Evolutionary conservation across 805 yeast genomes (phyloP), one percentile per base, ranked within the genome.

Genomic region (Scheffersomyces coipomensis): DNA sequence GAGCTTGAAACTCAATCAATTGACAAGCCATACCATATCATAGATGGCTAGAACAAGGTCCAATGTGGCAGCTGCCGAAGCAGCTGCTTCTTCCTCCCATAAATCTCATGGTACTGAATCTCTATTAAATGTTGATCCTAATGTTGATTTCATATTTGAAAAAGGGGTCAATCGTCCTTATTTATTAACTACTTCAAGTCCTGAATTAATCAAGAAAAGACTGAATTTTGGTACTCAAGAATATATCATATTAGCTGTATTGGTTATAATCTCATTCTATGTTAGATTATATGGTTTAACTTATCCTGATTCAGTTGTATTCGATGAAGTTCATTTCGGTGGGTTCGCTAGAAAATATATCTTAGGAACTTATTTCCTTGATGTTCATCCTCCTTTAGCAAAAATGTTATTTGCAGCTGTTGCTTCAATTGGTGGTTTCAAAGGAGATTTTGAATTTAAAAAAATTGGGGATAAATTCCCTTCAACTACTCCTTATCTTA

Each of bases 251-350:
- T 32, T 65, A 25, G 56, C 71, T n/a, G 58, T 51, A 2, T 55
- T 66, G 12, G 64, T 87, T 38, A 52, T 78, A n/a, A 48, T 72
- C 2, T 76, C 96, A 0, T 45, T 71, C 10, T 52, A 62, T 34
- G 75, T 88, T 35, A 79, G 99, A 50, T 68, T 85, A 38, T 67
- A 71, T 48, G 67, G 75, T 38, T 68, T 93, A 42, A 67, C 75
- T 19, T 56, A 66, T 45, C 99, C 99, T 29, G 64, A 80, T 52
- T 79, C 90, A 21, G 95, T 89, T 26, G 96, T 91, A 10, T 87
- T 87, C 49, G 96, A 89, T 61, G 99, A 91, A 62, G 93, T 86
- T 29, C 95, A 87, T 63, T 93, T 93, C 54, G 99, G 99, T 40
- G 95, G 95, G n/a, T 93, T 91, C 66, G 96, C 97, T 23, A 75